Percentiles rank a stretch among this genome's conserved stretches.
These are phyloP conservation scores for Tardiomyces blankii DNA, from an alignment of 1,139 yeast genomes.

Conservation along the genomic window DNA sequence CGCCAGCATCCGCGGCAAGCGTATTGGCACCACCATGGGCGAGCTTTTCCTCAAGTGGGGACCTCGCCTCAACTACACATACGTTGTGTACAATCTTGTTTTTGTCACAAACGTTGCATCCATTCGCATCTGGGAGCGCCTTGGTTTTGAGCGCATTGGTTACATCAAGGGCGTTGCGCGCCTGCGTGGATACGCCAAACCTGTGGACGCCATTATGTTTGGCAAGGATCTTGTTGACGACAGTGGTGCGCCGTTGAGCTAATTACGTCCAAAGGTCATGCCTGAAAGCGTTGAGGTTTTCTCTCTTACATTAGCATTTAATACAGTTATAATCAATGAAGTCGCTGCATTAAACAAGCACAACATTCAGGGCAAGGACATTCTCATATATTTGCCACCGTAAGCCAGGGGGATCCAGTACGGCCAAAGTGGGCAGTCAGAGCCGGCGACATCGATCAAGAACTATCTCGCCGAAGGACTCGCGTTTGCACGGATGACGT, in stretches of 20 bases:
- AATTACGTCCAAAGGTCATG: neutral
- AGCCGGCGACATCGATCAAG: too few relatives aligned
- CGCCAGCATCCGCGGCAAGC: conserved; percentile 40
- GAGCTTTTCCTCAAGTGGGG: conserved; percentile 51
- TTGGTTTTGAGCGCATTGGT: conserved; percentile 70
- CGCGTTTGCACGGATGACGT: too few relatives aligned
- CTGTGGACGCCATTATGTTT: conserved; percentile 61
- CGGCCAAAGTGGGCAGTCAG: too few relatives aligned
- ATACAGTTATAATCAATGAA: too few relatives aligned
- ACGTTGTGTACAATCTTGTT: conserved; percentile 75
- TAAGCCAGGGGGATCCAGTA: too few relatives aligned
- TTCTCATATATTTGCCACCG: neutral
- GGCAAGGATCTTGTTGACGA: conserved; percentile 29
- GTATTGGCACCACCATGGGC: conserved; percentile 54
- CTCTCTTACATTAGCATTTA: too few relatives aligned
- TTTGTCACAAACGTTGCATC: conserved; percentile 65
- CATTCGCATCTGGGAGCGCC: conserved; percentile 56
- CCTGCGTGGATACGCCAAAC: conserved; percentile 46
- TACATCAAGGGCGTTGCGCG: conserved; percentile 53
- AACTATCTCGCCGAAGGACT: too few relatives aligned
- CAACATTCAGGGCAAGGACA: neutral
- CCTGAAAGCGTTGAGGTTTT: too few relatives aligned
- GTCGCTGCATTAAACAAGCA: too few relatives aligned
- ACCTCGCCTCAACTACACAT: conserved; percentile 58
- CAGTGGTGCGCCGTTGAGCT: neutral